phyloP scores from a whole-genome alignment of 768 basidiomycete species.

The Pleurotus salmoneostramineus region DNA sequence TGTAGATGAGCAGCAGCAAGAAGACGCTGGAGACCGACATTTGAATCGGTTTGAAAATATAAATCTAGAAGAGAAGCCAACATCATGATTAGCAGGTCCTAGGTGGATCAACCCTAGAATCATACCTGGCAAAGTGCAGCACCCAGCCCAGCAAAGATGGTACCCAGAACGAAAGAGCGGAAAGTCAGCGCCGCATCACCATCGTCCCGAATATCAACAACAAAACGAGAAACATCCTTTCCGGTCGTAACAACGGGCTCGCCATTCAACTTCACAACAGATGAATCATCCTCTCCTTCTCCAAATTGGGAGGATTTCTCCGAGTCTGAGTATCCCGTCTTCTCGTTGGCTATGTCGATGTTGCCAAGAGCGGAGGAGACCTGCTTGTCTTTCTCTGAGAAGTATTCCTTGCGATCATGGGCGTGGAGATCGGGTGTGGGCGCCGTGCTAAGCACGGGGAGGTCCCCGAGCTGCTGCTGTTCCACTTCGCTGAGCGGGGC shows the following conservation, averaged over 20 bases:
- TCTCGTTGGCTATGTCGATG: neutral
- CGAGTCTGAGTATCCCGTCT: constrained; percentile 2
- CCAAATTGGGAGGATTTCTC: constrained; percentile 9
- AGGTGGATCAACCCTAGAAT: neutral
- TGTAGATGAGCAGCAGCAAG: constrained; percentile 49
- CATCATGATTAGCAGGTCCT: neutral
- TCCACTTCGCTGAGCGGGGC: constrained; percentile 5
- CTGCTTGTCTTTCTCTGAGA: neutral
- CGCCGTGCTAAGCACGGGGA: neutral
- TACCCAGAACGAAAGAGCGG: constrained; percentile 52
- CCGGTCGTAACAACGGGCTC: constrained; percentile 42
- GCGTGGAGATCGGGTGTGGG: neutral
- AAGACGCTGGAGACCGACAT: constrained; percentile 52
- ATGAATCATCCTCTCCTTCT: constrained; percentile 18
- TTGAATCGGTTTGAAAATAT: constrained; percentile 55
- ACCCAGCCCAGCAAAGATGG: constrained; percentile 51
- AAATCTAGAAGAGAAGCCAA: constrained; percentile 34
- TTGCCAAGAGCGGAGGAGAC: neutral
- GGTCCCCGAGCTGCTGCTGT: constrained; percentile 1
- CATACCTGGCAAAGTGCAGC: constrained; percentile 54
- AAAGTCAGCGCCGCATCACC: constrained; percentile 53
- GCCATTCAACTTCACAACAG: constrained; percentile 27
- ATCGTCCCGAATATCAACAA: constrained; percentile 57
- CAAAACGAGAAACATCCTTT: constrained; percentile 47
- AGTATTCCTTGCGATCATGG: neutral